Conservation (phyloP, 768 basidiomycete genomes). For the Arthromyces matolae region DNA sequence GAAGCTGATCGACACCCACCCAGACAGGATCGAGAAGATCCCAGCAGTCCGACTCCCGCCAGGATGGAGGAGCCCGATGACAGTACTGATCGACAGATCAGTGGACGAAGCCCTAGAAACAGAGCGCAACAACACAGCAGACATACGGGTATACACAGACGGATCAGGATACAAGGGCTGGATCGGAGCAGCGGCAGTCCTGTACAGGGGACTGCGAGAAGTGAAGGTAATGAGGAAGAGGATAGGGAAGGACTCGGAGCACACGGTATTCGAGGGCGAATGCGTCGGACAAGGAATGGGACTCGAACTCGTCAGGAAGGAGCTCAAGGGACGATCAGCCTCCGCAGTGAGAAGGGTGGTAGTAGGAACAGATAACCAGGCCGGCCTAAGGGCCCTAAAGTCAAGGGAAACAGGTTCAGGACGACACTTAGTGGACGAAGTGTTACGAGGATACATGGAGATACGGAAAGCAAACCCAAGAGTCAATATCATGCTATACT, state of each 20-base stretch:
- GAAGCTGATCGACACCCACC: neutral
- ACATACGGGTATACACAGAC: constrained; percentile 22
- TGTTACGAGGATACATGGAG: neutral
- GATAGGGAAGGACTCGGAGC: constrained; percentile 18
- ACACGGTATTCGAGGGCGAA: constrained; percentile 4
- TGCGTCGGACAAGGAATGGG: constrained; percentile 17
- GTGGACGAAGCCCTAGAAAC: neutral
- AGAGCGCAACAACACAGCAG: neutral
- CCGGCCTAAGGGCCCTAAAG: neutral
- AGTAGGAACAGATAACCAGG: neutral
- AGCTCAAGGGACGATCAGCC: neutral
- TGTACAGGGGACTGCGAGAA: neutral
- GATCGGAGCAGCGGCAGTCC: constrained; percentile 28
- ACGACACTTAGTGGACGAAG: neutral
- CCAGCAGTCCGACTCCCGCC: neutral
- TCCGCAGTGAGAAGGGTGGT: neutral
- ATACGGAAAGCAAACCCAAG: neutral
- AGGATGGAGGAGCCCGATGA: neutral
- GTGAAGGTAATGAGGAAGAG: constrained; percentile 10
- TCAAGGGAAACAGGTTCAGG: neutral
- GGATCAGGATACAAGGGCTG: constrained; percentile 23
- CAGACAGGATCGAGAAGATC: neutral
- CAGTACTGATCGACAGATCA: neutral
- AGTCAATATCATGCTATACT: neutral
- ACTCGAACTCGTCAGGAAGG: constrained; percentile 20